These are phyloP conservation scores for Monosporascus ibericus DNA, from an alignment of 2,329 filamentous ascomycete species.

Conservation along the genomic window DNA sequence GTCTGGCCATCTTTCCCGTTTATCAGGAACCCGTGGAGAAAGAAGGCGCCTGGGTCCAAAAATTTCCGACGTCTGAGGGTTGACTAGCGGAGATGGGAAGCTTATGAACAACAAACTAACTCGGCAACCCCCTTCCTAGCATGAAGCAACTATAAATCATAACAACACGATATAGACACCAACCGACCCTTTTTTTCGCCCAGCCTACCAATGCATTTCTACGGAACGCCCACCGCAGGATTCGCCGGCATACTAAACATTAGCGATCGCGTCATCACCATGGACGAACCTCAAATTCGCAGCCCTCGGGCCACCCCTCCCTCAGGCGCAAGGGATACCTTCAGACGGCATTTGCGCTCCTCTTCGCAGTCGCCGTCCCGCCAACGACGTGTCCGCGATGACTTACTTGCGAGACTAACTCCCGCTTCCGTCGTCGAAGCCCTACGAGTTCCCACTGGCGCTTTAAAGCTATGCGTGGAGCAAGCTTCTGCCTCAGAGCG, in stretches of 20 bases:
- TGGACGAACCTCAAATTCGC: conserved; percentile 25
- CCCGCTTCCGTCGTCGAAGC: conserved; percentile 56
- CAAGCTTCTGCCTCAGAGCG: conserved; percentile 59
- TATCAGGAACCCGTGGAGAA: background rate
- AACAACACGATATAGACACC: background rate
- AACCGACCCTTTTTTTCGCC: conserved; percentile 6
- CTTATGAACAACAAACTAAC: background rate
- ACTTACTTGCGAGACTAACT: conserved; percentile 55
- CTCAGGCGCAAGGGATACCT: conserved; percentile 29
- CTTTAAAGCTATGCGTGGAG: conserved; percentile 54
- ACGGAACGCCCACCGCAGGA: conserved; percentile 8
- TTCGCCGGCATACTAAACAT: conserved; percentile 15
- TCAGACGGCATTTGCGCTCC: conserved; percentile 33
- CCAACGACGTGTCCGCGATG: conserved; percentile 40
- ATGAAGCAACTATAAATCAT: background rate
- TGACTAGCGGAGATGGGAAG: background rate
- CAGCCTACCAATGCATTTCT: conserved; percentile 11
- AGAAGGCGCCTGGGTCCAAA: background rate
- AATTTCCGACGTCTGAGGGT: background rate
- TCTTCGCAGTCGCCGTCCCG: conserved; percentile 40
- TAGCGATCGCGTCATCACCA: conserved; percentile 11
- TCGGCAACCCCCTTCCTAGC: background rate
- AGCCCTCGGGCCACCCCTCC: conserved; percentile 26
- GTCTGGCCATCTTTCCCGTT: background rate
- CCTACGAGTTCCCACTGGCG: conserved; percentile 46